Evolutionary conservation across 2,329 filamentous ascomycete genomes (phyloP).

Genomic region (Apiospora phragmitis): DNA sequence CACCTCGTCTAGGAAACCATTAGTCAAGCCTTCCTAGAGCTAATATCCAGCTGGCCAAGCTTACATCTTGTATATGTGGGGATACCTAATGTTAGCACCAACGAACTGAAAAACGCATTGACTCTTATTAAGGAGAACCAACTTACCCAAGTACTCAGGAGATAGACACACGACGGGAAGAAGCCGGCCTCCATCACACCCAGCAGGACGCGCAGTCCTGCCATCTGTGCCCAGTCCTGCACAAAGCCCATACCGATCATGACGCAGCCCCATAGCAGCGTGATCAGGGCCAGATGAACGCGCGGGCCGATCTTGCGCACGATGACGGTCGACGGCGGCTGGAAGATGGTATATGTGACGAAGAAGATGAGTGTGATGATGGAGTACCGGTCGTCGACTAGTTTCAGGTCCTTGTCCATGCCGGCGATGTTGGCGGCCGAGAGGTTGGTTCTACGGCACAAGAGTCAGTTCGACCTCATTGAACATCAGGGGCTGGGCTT

Average conservation of each 20-base stretch:
- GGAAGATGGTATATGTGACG: slow-evolving; percentile 70
- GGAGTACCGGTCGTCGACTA: slow-evolving; percentile 46
- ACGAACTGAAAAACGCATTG: no score
- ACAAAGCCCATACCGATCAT: slow-evolving; percentile 70
- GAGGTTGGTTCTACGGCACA: slow-evolving; percentile 59
- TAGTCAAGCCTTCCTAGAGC: neutral
- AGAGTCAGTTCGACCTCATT: neutral
- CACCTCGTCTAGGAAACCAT: slow-evolving; percentile 54
- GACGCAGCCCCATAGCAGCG: slow-evolving; percentile 57
- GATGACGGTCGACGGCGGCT: slow-evolving; percentile 69
- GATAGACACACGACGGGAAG: slow-evolving; percentile 70
- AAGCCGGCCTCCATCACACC: slow-evolving; percentile 70
- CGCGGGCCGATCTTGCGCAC: slow-evolving; percentile 67
- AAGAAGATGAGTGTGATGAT: slow-evolving; percentile 74
- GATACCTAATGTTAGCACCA: neutral
- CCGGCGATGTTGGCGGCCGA: slow-evolving; percentile 72
- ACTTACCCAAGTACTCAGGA: slow-evolving; percentile 43
- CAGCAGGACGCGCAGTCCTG: slow-evolving; percentile 57
- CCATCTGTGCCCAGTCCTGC: slow-evolving; percentile 49
- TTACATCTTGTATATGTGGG: slow-evolving; percentile 59
- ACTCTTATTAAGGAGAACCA: neutral
- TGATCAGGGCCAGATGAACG: slow-evolving; percentile 54
- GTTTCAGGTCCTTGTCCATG: slow-evolving; percentile 48
- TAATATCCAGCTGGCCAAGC: slow-evolving; percentile 16
- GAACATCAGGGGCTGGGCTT: neutral